Evolutionary conservation across 75 land plant genomes (phyloP).

Genomic region (Cunninghamia lanceolata): DNA sequence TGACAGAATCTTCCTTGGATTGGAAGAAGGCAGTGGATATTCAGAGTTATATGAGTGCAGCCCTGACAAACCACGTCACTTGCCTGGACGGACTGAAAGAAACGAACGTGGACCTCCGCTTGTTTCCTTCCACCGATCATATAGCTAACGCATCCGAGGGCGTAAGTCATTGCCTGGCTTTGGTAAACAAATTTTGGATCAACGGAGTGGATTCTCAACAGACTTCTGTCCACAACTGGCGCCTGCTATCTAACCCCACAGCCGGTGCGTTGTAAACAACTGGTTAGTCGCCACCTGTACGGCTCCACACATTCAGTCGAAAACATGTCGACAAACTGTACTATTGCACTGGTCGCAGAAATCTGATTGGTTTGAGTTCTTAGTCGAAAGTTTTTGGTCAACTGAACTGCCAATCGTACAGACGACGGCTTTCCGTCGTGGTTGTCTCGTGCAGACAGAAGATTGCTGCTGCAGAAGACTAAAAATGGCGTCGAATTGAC

Average conservation of each 20-base stretch:
- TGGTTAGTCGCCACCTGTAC: too few species aligned
- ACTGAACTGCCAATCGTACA: too few species aligned
- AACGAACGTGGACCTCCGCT: too few species aligned
- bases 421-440: background rate
- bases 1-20: too few species aligned
- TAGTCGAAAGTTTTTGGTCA: too few species aligned
- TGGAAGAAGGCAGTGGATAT: background rate
- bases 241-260: too few species aligned
- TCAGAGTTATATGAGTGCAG: background rate
- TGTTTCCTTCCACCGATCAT: background rate
- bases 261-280: too few species aligned
- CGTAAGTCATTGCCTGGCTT: constrained; percentile 39
- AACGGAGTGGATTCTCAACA: constrained; percentile 2
- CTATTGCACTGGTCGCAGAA: too few species aligned
- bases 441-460: background rate
- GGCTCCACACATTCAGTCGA: too few species aligned
- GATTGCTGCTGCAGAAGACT: background rate
- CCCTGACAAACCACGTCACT: background rate
- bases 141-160: constrained; percentile 16
- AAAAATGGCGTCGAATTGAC: background rate
- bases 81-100: background rate
- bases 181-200: constrained; percentile 37
- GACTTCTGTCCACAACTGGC: background rate
- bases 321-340: too few species aligned
- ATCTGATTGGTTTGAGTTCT: too few species aligned